Base-by-base conservation (phyloP, 2,329 filamentous ascomycete genomes). In the Aureobasidium vineae region DNA sequence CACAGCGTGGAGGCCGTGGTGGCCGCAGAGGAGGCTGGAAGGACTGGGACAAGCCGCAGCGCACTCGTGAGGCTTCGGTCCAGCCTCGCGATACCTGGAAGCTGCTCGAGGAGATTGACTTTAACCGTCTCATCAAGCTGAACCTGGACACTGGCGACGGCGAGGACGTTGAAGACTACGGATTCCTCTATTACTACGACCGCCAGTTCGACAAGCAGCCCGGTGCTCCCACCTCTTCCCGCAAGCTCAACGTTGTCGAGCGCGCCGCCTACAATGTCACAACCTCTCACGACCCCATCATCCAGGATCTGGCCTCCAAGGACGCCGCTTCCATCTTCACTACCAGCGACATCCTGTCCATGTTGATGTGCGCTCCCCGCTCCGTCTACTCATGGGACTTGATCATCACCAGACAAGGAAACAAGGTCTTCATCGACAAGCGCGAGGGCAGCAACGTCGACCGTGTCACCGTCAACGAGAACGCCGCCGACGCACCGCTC, bases 371-470 rank as follows among this genome's bases (percentile, higher is more conserved):
- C 81, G 88, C 95, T 61, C 91, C 95, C 68, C 91, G 96, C 75
- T 97, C 92, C 67, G 91, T 99, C 70, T 98, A 98, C 84, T 93
- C 93, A 50, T 99, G 95, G 95, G 95, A 99, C 79, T 89, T 99
- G 74, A 90, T 99, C 76, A 96, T 99, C 75, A 84, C 92, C 70
- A 89, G 91, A 79, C 92, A 96, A 78, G 92, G 90, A 78, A 91
- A 93, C 87, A 97, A 97, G 86, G 88, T 99, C 79, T 99, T 92
- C 87, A 88, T 99, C 71, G 95, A 99, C 85, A 99, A 99, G 88
- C 91, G 95, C 71, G 93, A 97, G 69, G 94, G 93, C 74, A 92
- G 93, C 68, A 91, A 90, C 67, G 87, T 99, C 61, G 95, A 99
- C 81, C 92, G 98, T 87, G 93, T 98, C 69, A 97, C 94, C 0